Evolutionary conservation across 495 filamentous ascomycete species (phyloP), one percentile per base, ranked within the genome.

Genomic region (Tuber aestivum): DNA sequence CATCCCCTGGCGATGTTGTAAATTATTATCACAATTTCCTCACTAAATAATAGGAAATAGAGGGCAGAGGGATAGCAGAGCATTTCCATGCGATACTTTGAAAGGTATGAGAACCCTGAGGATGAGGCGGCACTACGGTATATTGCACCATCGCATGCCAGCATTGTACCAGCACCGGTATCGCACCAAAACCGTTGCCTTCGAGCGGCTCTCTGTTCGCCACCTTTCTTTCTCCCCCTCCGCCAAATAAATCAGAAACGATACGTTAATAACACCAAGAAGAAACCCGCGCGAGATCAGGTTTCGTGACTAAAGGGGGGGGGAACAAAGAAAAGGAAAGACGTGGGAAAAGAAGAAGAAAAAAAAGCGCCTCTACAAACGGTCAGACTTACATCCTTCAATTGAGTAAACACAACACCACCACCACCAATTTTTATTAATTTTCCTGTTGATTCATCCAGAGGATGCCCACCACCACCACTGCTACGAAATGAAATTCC

Each of bases 371-470:
- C 56, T 6, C 27, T 35, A 65, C 27, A 65, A 65, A 65, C 27
- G 27, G 27, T 27, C 56, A 65, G 56, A 65, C 27, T 65, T 65
- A 65, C 56, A 65, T 35, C 56, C 56, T 65, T 65, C 56, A 65
- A 65, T 65, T 65, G 56, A 35, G 56, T 65, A 65, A 65, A 65
- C 56, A 35, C 56, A 65, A 65, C 56, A 61, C n/a, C 48, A 61
- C 50, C 50, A 65, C 56, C 56, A 65, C 27, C 56, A 32, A 65
- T 16, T 35, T 35, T 65, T 14, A 18, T 65, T 65, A 10, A 10
- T 65, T 65, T 18, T 65, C 27, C 12, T 14, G 14, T 65, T 65
- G 27, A 35, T 18, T 35, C 56, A 65, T 65, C 14, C 4, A 65
- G 32, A 65, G 27, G 27, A 14, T 65, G 27, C 56, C 48, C 48